phyloP scores from a whole-genome alignment of 768 basidiomycete genomes.

The Collybiopsis luxurians region DNA sequence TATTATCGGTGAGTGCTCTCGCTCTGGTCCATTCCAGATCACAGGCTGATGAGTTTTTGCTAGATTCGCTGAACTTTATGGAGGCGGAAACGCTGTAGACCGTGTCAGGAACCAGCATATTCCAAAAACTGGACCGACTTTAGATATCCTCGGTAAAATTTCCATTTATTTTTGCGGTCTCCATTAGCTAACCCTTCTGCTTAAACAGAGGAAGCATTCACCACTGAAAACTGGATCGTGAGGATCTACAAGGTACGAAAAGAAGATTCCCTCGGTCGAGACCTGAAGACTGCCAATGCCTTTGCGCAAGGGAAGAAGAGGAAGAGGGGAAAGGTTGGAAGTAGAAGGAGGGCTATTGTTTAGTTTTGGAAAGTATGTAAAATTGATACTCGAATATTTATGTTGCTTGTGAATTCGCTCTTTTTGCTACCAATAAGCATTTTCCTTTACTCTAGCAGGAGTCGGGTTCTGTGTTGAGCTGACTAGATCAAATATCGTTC shows the following conservation, averaged over 20 bases:
- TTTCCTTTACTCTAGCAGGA: no score
- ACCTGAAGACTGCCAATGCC: conserved; percentile 82
- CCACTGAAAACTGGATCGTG: conserved; percentile 99
- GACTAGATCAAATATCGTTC: no score
- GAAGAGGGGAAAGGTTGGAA: conserved; percentile 71
- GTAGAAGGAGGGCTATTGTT: conserved; percentile 51
- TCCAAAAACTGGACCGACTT: conserved; percentile 71
- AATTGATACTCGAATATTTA: no score
- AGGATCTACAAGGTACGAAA: conserved; percentile 96
- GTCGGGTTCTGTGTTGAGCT: no score
- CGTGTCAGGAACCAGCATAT: conserved; percentile 87
- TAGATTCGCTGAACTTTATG: conserved; percentile 88
- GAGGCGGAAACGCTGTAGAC: conserved; percentile 66
- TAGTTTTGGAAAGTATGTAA: not conserved
- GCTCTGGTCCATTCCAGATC: not conserved
- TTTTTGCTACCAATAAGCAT: no score
- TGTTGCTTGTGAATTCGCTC: no score
- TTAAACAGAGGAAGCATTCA: conserved; percentile 88
- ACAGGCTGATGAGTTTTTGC: not conserved
- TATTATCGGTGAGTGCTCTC: conserved; percentile 71
- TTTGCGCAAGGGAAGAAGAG: conserved; percentile 88
- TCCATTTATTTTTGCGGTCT: conserved; percentile 3
- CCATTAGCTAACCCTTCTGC: not conserved
- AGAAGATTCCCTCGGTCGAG: conserved; percentile 87
- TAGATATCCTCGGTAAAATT: conserved; percentile 82